Percentiles rank a stretch among this genome's conserved stretches.
Evolutionary conservation across 441 rosid species (phyloP).

Genomic region (Flueggea neowawraea): DNA sequence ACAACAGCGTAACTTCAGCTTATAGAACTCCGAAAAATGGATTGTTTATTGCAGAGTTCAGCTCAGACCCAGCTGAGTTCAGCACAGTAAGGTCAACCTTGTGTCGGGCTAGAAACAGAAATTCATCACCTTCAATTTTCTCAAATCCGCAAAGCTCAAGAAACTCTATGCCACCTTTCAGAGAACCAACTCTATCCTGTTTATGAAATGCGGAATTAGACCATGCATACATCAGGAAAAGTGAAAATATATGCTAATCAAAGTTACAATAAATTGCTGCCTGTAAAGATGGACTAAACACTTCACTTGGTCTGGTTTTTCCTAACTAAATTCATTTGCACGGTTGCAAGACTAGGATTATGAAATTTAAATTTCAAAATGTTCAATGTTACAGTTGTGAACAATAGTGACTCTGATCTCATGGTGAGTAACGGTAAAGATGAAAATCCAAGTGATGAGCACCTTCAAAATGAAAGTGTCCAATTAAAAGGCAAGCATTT

Average conservation of each 20-base stretch:
- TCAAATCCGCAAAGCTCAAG: slow-evolving; percentile 90
- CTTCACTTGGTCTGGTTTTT: no score
- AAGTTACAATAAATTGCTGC: background rate
- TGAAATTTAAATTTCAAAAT: no score
- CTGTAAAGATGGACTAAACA: no score
- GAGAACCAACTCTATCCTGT: slow-evolving; percentile 94
- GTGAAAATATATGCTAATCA: background rate
- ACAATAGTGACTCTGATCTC: no score
- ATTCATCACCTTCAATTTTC: slow-evolving; percentile 75
- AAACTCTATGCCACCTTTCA: slow-evolving; percentile 75
- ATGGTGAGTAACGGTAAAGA: no score
- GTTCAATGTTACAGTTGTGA: no score
- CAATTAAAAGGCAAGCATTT: no score
- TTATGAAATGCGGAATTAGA: background rate
- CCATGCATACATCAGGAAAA: background rate
- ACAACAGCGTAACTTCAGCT: background rate
- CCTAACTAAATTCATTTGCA: no score
- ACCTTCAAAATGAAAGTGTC: no score
- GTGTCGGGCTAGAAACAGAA: slow-evolving; percentile 70
- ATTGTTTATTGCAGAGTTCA: slow-evolving; percentile 88
- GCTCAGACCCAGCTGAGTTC: slow-evolving; percentile 88
- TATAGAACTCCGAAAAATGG: slow-evolving; percentile 93
- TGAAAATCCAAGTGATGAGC: no score
- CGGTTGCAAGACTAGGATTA: no score
- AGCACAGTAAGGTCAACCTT: slow-evolving; percentile 73